A percentile compares a stretch with the other conserved stretches of the same genome.
phyloP scores from a whole-genome alignment of 2,329 filamentous ascomycete genomes.

The Neoascochyta sp. region DNA sequence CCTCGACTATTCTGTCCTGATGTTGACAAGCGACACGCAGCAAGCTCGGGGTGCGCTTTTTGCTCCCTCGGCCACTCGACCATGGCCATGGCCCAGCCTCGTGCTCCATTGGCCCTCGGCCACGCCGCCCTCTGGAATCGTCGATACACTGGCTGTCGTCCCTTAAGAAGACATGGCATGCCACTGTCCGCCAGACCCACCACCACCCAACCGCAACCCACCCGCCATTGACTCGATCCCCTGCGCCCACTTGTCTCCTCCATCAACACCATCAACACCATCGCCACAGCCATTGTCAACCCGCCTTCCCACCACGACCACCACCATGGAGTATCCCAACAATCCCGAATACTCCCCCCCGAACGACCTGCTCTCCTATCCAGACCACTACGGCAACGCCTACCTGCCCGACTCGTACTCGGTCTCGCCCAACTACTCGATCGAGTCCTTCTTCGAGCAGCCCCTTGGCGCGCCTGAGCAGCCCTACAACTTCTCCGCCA shows the following conservation, averaged over 20 bases:
- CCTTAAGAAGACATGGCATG: conserved; percentile 14
- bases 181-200: conserved; percentile 10
- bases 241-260: conserved; percentile 2
- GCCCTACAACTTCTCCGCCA: conserved; percentile 12
- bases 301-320: no score
- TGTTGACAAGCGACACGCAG: conserved; percentile 19
- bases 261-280: conserved; percentile 15
- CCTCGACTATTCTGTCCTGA: conserved; percentile 17
- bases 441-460: conserved; percentile 29
- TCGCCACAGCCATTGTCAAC: no score
- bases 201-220: conserved; percentile 6
- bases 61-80: conserved; percentile 13
- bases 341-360: conserved; percentile 24
- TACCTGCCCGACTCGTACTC: conserved; percentile 24
- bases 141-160: no score
- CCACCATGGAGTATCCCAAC: conserved; percentile 20
- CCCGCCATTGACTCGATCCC: conserved; percentile 2
- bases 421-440: conserved; percentile 19
- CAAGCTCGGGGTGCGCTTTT: conserved; percentile 12
- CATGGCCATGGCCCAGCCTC: conserved; percentile 14
- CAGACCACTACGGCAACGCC: conserved; percentile 22
- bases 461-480: conserved; percentile 23
- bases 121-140: conserved; percentile 18
- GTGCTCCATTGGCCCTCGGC: conserved; percentile 9
- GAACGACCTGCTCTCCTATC: conserved; percentile 19